A percentile compares a stretch with the other conserved stretches of the same genome.
phyloP scores from a whole-genome alignment of 1,284 basidiomycete genomes.

The Sanghuangporus sanghuang region DNA sequence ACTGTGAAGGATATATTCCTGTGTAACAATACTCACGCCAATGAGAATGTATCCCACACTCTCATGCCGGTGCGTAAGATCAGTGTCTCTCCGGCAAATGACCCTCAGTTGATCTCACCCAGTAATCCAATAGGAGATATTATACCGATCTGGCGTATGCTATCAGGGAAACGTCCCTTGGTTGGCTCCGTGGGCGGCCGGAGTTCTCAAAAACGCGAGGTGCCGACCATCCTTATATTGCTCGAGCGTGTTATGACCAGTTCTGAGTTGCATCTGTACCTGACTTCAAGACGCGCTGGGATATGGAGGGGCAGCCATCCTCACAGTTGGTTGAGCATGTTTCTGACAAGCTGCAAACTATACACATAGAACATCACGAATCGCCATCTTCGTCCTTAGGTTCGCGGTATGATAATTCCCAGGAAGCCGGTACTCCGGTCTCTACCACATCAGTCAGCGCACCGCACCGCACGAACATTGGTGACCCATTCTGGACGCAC shows the following conservation, averaged over 20 bases:
- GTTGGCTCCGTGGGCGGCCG: neutral
- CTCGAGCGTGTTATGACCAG: neutral
- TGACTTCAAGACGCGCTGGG: neutral
- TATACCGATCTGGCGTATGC: neutral
- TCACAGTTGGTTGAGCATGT: neutral
- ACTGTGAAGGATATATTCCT: neutral
- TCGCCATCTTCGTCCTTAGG: conserved; percentile 10
- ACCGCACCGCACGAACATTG: neutral
- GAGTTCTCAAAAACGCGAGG: neutral
- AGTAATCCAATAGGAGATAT: conserved; percentile 4
- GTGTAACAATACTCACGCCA: conserved; percentile 10
- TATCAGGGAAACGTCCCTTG: neutral
- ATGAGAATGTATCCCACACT: conserved; percentile 11
- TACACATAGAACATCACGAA: conserved; percentile 1
- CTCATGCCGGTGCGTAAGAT: neutral
- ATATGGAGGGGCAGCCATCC: neutral
- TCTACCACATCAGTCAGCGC: conserved; percentile 1
- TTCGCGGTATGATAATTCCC: conserved; percentile 4
- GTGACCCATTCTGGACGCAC: conserved; percentile 26
- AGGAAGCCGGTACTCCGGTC: neutral
- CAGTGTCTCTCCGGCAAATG: neutral
- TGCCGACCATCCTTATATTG: neutral
- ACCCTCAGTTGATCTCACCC: neutral
- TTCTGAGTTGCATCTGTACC: neutral
- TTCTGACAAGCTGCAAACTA: conserved; percentile 2